Percentiles rank a stretch among this genome's conserved stretches.
These are phyloP conservation scores for Xylaria acuta DNA, from an alignment of 495 filamentous ascomycete genomes.

Conservation along the genomic window DNA sequence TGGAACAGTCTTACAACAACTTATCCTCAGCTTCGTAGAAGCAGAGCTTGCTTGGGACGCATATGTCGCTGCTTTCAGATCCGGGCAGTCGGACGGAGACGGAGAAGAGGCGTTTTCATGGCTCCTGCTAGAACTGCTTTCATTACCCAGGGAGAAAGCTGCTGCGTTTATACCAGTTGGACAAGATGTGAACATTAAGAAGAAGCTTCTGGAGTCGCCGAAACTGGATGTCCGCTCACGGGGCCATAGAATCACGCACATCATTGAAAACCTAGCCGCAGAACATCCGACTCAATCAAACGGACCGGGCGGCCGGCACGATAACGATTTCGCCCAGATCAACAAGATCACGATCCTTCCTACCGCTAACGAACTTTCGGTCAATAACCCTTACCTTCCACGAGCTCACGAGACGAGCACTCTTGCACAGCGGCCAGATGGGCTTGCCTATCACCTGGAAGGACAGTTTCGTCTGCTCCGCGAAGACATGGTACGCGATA, in stretches of 20 bases:
- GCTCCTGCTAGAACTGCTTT: conserved; percentile 61
- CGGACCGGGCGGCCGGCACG: too few species aligned
- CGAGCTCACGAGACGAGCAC: conserved; percentile 20
- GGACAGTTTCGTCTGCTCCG: conserved; percentile 77
- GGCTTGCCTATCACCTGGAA: conserved; percentile 64
- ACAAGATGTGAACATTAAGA: too few species aligned
- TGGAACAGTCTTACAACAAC: conserved; percentile 58
- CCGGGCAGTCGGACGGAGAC: conserved; percentile 42
- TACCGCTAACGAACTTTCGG: too few species aligned
- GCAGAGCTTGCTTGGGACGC: conserved; percentile 67
- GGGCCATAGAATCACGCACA: too few species aligned
- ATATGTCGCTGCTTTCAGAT: conserved; percentile 50
- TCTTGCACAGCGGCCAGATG: conserved; percentile 30
- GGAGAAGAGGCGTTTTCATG: conserved; percentile 59
- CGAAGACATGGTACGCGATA: conserved; percentile 71
- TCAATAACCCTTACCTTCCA: background rate
- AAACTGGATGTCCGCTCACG: too few species aligned
- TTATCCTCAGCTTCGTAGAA: conserved; percentile 58
- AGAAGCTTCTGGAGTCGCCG: too few species aligned
- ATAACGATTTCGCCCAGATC: too few species aligned
- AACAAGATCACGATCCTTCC: too few species aligned
- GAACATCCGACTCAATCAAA: too few species aligned
- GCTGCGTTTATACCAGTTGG: too few species aligned
- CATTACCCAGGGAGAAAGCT: too few species aligned
- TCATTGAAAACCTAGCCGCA: too few species aligned